Evolutionary conservation across 2,329 filamentous ascomycete genomes (phyloP), one percentile per base, ranked within the genome.

Genomic region (Pezicula neosporulosa): DNA sequence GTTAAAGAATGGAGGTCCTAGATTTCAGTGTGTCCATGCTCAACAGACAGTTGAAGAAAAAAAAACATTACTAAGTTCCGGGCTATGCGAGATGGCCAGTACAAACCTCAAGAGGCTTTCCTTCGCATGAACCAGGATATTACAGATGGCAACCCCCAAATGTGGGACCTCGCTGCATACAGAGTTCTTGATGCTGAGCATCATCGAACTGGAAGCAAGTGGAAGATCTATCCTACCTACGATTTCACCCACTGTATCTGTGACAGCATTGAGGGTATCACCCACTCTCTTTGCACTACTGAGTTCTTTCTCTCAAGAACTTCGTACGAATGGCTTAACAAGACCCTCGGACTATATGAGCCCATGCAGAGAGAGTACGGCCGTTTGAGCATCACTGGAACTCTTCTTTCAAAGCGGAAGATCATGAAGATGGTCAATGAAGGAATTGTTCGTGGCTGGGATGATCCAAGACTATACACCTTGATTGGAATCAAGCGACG

Each of bases 121-220:
- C 75, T 97, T 48, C 85, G 93, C 55, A 97, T 97, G 92, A 96
- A 96, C 75, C 90, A 96, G 77, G 82, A 90, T 57, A 89, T 90
- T 56, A 81, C 82, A 47, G 86, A 87, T 61, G 86, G 87, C 28
- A 97, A 97, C 68, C 91, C 92, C 6, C 90, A 96, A 70, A 92
- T 96, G 89, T 97, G 93, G 93, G 93, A 97, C 75, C 73, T 96
- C 49, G 89, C 89, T 2, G 93, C 93, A 15, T 97, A 96, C 70
- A 84, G 93, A 54, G 86, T 97, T 50, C 79, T 90, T 55, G 81
- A 87, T 63, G 84, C 89, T 39, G 72, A 81, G 52, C 90, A 96
- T 67, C 84, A 90, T 69, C 82, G 89, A 35, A 96, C 92, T 0
- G 90, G 89, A 28, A 76, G 81, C 57, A 84, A 87, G 65, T 97